Conservation (phyloP, 2,329 filamentous ascomycete species). For the Sarocladium brachiariae region DNA sequence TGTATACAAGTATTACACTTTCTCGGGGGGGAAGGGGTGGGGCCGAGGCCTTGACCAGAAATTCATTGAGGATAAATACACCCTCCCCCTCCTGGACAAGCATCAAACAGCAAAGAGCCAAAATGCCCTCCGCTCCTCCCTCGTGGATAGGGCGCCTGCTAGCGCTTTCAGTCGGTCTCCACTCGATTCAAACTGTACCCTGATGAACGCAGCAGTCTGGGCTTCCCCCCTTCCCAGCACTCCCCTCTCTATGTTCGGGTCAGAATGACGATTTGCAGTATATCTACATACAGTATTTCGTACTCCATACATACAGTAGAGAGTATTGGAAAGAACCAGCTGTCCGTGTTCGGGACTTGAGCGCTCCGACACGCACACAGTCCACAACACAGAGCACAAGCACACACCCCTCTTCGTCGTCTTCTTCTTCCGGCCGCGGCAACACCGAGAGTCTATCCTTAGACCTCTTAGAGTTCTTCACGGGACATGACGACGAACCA, state of each 20-base stretch:
- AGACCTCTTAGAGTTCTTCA: background rate
- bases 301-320: too few species aligned
- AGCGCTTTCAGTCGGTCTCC: background rate
- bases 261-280: background rate
- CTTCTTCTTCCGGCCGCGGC: conserved; percentile 1
- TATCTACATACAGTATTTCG: too few species aligned
- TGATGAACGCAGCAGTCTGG: background rate
- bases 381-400: background rate
- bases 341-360: conserved; percentile 3
- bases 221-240: background rate
- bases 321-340: background rate
- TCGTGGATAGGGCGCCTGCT: too few species aligned
- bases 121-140: too few species aligned
- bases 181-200: background rate
- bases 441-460: conserved; percentile 2
- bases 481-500: background rate
- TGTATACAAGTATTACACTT: too few species aligned
- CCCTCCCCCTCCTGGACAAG: too few species aligned
- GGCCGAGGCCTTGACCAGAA: too few species aligned
- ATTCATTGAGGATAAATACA: too few species aligned
- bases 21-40: too few species aligned
- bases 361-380: conserved; percentile 5
- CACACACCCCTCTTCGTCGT: background rate
- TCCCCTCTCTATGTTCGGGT: background rate
- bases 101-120: too few species aligned